Base-by-base conservation (phyloP, 768 basidiomycete species). In the Lyophyllum decastes region DNA sequence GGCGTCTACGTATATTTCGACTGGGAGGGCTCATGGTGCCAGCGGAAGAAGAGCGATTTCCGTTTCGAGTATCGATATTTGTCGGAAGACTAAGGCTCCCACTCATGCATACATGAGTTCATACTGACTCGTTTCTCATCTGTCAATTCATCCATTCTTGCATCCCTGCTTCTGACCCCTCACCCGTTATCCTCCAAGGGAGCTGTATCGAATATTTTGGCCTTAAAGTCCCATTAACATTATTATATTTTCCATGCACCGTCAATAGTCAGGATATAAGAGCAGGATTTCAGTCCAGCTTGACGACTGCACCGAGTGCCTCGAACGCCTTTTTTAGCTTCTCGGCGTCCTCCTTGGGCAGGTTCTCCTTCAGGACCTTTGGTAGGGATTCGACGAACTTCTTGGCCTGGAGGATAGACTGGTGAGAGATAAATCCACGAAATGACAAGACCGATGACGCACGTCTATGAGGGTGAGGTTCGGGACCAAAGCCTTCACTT, bases 1-100 rank as follows among this genome's bases (percentile, higher is more conserved):
- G 97, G 97, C 14, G 94, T 97, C 14, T 99, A 99, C 73, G 92
- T 97, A 33, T 99, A 99, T 81, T 98, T 98, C 72, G 96, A 98
- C 75, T 98, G 95, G 95, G 95, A 98, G 72, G 94, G 94, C 49
- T 93, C 92, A 61, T 99, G 96, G 97, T 97, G 95, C 72, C 94
- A 96, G 71, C 83, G 96, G 70, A 94, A 95, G 79, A 99, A 99
- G 82, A 88, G 90, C 69, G 95, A 98, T 72, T 99, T 98, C 82
- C 88, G 94, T 24, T 98, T 94, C 67, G 91, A 95, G 75, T 96
- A 96, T 73, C 92, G 94, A 60, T 95, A 95, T 78, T 78, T 96
- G 54, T 94, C 92, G 2, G 94, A 96, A 72, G 94, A 96, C 71
- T 94, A 72, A 81, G 65, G 35, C 6, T n/a, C 35, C n/a, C 14